phyloP scores from a whole-genome alignment of 768 basidiomycete genomes.

The Trametes meyenii region DNA sequence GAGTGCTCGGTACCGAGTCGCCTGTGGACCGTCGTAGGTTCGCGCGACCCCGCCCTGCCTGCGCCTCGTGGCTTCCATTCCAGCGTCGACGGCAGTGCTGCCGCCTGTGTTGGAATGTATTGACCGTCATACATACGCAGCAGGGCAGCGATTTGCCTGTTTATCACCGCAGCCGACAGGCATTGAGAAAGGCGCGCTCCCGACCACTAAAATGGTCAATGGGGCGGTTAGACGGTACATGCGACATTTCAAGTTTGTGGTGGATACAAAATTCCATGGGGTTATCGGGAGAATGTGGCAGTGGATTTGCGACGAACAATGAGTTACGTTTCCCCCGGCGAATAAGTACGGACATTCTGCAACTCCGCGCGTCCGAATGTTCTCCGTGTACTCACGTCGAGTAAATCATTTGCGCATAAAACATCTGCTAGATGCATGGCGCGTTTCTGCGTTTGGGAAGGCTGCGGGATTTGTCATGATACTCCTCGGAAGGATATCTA shows the following conservation, averaged over 20 bases:
- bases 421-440: no score
- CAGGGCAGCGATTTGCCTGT: not conserved
- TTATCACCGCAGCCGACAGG: not conserved
- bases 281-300: not conserved
- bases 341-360: not conserved
- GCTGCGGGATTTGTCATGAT: not conserved
- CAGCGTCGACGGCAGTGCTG: not conserved
- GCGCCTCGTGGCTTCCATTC: not conserved
- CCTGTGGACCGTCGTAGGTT: not conserved
- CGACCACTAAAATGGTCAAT: not conserved
- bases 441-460: not conserved
- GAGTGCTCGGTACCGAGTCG: slow-evolving; percentile 20
- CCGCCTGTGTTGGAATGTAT: not conserved
- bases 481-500: not conserved
- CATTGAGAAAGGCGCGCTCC: not conserved
- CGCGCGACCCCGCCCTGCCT: not conserved
- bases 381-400: not conserved
- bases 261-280: not conserved
- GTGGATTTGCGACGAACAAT: not conserved
- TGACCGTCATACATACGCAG: not conserved
- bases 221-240: no score
- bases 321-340: not conserved
- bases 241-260: not conserved
- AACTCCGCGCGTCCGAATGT: not conserved
- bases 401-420: not conserved